Evolutionary conservation across 2,329 filamentous ascomycete species (phyloP).

Genomic region (Leptographium lundbergii): DNA sequence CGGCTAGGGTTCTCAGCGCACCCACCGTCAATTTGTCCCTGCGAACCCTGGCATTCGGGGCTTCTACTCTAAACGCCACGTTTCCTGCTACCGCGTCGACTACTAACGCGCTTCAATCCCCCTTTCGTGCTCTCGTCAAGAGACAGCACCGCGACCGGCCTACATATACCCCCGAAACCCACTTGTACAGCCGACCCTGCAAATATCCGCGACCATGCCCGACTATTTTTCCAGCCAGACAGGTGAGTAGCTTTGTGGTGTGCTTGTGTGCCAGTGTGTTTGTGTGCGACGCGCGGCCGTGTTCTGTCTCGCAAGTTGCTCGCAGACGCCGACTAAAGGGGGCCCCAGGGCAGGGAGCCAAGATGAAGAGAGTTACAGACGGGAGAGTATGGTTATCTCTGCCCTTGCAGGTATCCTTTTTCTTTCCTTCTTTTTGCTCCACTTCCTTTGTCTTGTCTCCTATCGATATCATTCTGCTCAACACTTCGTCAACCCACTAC

Average conservation of each 20-base stretch:
- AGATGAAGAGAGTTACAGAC: neutral
- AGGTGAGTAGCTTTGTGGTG: constrained; percentile 6
- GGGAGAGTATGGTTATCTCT: neutral
- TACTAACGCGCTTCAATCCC: neutral
- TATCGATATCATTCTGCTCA: neutral
- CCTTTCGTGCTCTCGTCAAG: too few species aligned
- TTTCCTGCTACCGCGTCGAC: neutral
- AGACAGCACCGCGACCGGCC: neutral
- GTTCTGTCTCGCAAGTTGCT: neutral
- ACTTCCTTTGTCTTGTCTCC: neutral
- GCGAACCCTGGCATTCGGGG: neutral
- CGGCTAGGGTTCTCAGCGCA: neutral
- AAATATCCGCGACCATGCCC: constrained; percentile 5
- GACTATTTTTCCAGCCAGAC: constrained; percentile 9
- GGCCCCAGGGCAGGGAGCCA: neutral
- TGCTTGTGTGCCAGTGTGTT: neutral
- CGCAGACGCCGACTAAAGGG: neutral
- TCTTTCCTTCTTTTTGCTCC: neutral
- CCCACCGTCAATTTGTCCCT: neutral
- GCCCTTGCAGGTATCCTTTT: neutral
- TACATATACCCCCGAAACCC: neutral
- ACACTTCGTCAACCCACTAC: neutral
- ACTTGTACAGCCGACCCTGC: neutral
- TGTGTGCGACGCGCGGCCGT: neutral
- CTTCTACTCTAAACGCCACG: neutral